Percentiles rank a stretch among this genome's conserved stretches.
These are phyloP conservation scores for Ceratobasidium sp. DNA, from an alignment of 1,284 basidiomycete genomes.

Conservation along the genomic window DNA sequence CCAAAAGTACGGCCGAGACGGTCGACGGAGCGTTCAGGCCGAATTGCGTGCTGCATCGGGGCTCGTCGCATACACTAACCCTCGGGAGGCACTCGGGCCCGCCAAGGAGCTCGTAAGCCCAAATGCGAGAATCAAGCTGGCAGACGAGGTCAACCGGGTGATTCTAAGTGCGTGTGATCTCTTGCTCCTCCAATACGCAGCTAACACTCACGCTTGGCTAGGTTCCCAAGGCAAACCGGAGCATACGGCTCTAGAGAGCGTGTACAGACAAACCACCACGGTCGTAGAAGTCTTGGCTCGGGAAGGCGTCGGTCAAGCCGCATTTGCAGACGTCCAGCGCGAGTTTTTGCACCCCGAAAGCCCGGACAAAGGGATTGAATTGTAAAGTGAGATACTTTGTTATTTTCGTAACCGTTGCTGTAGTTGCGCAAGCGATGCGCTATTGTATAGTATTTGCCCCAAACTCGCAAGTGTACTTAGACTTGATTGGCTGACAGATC, in stretches of 20 bases:
- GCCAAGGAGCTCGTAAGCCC: constrained; percentile 65
- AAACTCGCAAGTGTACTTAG: constrained; percentile 14
- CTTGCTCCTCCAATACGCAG: constrained; percentile 15
- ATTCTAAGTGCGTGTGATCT: constrained; percentile 68
- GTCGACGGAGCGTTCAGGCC: constrained; percentile 64
- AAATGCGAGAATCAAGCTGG: constrained; percentile 67
- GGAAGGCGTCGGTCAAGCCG: constrained; percentile 72
- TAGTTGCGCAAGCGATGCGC: neutral
- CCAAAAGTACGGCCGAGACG: constrained; percentile 67
- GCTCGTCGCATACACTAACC: constrained; percentile 78
- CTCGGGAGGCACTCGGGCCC: constrained; percentile 58
- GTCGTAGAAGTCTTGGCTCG: constrained; percentile 71
- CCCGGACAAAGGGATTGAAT: neutral
- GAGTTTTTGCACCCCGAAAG: constrained; percentile 62
- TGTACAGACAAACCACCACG: constrained; percentile 73
- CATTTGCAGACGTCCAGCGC: constrained; percentile 75
- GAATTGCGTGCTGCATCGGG: constrained; percentile 75
- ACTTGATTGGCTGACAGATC: constrained; percentile 1
- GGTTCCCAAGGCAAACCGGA: constrained; percentile 77
- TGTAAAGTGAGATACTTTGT: neutral
- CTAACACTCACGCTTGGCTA: constrained; percentile 47
- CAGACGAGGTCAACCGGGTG: constrained; percentile 78
- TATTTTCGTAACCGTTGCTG: constrained; percentile 30
- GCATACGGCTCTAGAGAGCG: constrained; percentile 71
- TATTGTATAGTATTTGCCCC: constrained; percentile 34